Conservation (phyloP, 2,329 filamentous ascomycete genomes). For the Fusarium camptoceras region DNA sequence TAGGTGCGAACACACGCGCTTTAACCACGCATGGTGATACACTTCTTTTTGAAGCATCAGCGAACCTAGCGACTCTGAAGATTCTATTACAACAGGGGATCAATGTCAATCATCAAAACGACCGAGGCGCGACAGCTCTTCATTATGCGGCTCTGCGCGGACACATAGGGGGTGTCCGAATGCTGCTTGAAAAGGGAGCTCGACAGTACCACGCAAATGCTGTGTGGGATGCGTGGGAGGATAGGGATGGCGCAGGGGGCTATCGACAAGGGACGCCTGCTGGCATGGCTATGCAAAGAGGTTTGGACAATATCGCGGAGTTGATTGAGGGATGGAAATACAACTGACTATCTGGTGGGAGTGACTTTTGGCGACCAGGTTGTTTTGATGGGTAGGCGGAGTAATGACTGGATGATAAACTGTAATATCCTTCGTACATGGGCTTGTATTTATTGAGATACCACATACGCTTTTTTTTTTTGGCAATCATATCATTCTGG, state of each 20-base stretch:
- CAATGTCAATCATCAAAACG: constrained; percentile 45
- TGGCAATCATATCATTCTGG: neutral
- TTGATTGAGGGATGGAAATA: constrained; percentile 47
- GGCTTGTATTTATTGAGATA: constrained; percentile 31
- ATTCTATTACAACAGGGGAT: constrained; percentile 43
- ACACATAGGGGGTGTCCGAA: constrained; percentile 39
- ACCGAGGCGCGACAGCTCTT: constrained; percentile 45
- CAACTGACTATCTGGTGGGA: constrained; percentile 30
- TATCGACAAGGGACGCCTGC: constrained; percentile 47
- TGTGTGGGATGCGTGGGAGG: constrained; percentile 47
- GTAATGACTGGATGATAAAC: constrained; percentile 10
- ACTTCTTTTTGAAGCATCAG: constrained; percentile 44
- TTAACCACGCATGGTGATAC: constrained; percentile 46
- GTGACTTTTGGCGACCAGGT: constrained; percentile 19
- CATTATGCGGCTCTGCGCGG: constrained; percentile 46
- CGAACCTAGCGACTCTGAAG: constrained; percentile 45
- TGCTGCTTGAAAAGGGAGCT: constrained; percentile 44
- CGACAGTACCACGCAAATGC: constrained; percentile 45
- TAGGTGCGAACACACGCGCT: constrained; percentile 42
- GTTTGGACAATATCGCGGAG: constrained; percentile 45
- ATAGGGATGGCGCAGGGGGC: constrained; percentile 40
- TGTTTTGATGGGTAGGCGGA: neutral
- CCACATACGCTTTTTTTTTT: constrained; percentile 37
- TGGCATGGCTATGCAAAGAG: constrained; percentile 46
- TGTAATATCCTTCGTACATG: constrained; percentile 22